These are phyloP conservation scores for Chlorella sp. DNA, from an alignment of 139 green algal genomes.

Conservation along the genomic window DNA sequence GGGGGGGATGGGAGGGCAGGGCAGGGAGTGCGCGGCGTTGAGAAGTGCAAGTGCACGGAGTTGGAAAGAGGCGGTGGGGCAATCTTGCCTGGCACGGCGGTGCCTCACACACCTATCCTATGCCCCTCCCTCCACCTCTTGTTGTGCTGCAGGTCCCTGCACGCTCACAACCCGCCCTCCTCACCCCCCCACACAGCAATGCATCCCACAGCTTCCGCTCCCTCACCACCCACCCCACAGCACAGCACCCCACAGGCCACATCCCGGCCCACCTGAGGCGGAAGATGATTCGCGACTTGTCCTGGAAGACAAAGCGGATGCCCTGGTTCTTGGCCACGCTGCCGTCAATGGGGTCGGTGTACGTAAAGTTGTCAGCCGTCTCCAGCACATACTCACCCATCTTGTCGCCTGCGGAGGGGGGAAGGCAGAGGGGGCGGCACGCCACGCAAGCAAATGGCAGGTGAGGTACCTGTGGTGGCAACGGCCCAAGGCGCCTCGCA, in stretches of 20 bases:
- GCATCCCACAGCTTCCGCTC: too few relatives aligned
- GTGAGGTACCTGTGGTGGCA: neutral
- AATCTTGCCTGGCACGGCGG: neutral
- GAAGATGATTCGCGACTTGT: constrained; percentile 98
- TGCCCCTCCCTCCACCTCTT: neutral
- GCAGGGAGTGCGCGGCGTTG: too few relatives aligned
- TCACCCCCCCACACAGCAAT: neutral
- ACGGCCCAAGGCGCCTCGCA: too few relatives aligned
- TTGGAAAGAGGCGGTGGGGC: neutral
- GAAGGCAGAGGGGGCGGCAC: neutral
- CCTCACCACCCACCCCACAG: neutral
- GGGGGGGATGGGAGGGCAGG: neutral
- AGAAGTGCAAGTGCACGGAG: neutral
- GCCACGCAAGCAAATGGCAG: neutral
- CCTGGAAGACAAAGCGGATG: constrained; percentile 95
- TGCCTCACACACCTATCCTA: neutral
- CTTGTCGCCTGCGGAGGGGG: constrained; percentile 66
- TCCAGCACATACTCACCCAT: constrained; percentile 83
- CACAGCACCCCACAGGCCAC: neutral
- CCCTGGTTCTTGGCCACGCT: constrained; percentile 92
- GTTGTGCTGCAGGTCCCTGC: neutral
- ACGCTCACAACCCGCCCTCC: neutral
- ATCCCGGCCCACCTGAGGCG: constrained; percentile 57
- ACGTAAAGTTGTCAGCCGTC: constrained; percentile 96
- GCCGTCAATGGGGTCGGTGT: constrained; percentile 98